Conservation (phyloP, 1,284 basidiomycete genomes). For the Hemileia vastatrix region DNA sequence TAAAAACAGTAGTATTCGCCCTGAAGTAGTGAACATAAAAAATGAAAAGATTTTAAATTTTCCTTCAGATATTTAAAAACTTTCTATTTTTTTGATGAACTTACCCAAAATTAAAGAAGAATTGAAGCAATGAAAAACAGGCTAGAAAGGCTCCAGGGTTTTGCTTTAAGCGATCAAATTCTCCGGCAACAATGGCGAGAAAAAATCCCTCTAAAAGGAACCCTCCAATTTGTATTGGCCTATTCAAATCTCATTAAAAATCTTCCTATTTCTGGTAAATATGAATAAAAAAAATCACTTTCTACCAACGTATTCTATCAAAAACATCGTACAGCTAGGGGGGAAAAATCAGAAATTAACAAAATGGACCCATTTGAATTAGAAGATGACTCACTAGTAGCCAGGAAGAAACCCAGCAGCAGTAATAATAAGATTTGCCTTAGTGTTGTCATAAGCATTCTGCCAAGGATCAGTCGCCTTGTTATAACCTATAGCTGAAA, state of each 20-base stretch:
- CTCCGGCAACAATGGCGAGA: constrained; percentile 42
- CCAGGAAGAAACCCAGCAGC: constrained; percentile 39
- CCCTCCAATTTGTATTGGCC: constrained; percentile 8
- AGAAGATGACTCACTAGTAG: constrained; percentile 26
- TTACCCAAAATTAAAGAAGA: constrained; percentile 48
- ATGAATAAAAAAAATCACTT: constrained; percentile 43
- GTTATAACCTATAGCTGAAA: constrained; percentile 50
- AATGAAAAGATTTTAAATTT: too few relatives aligned
- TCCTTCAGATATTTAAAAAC: too few relatives aligned
- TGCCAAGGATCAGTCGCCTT: constrained; percentile 14
- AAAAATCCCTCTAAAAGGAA: not conserved
- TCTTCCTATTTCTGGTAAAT: constrained; percentile 25
- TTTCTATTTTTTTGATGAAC: too few relatives aligned
- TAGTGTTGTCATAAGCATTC: constrained; percentile 20
- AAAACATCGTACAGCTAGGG: constrained; percentile 20
- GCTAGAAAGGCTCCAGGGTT: constrained; percentile 23
- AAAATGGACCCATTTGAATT: not conserved
- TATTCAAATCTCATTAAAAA: constrained; percentile 13
- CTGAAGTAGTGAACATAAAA: too few relatives aligned
- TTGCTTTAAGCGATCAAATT: constrained; percentile 28
- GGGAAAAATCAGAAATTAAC: not conserved
- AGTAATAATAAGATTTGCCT: constrained; percentile 25
- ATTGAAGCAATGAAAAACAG: constrained; percentile 41
- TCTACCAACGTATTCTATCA: constrained; percentile 39
- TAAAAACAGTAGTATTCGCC: constrained; percentile 8